Percentiles rank a stretch among this genome's conserved stretches.
Evolutionary conservation across 2,329 filamentous ascomycete genomes (phyloP).

Genomic region (Alternaria sp.): DNA sequence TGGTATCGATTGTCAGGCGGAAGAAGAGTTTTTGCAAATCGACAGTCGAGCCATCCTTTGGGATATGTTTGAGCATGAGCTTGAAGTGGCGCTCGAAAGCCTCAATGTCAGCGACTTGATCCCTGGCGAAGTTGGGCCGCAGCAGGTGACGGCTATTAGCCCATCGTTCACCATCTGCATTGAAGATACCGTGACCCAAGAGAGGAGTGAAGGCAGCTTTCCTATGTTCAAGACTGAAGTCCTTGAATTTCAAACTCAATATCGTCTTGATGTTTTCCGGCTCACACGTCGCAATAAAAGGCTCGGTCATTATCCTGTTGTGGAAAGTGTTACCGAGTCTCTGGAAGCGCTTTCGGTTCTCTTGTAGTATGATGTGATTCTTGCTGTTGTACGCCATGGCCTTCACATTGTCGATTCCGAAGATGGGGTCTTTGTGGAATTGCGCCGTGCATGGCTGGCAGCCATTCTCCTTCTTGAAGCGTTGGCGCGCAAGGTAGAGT

Average conservation of each 20-base stretch:
- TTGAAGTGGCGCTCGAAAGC: conserved; percentile 69
- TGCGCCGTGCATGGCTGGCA: conserved; percentile 58
- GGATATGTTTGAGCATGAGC: conserved; percentile 67
- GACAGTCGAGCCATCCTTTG: conserved; percentile 59
- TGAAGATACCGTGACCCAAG: conserved; percentile 59
- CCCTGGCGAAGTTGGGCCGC: conserved; percentile 62
- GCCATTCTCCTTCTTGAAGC: conserved; percentile 55
- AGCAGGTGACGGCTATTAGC: conserved; percentile 58
- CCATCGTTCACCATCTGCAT: conserved; percentile 56
- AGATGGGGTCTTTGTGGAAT: conserved; percentile 63
- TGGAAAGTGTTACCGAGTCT: conserved; percentile 55
- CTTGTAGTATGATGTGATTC: conserved; percentile 30
- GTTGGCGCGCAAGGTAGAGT: conserved; percentile 49
- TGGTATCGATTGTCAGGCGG: conserved; percentile 60
- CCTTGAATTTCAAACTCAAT: conserved; percentile 57
- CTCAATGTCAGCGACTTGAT: conserved; percentile 62
- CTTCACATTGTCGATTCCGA: conserved; percentile 62
- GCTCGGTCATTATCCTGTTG: conserved; percentile 40
- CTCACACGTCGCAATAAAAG: conserved; percentile 55
- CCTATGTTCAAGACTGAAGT: conserved; percentile 54
- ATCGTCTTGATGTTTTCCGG: conserved; percentile 60
- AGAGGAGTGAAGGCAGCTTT: conserved; percentile 51
- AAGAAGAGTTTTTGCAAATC: conserved; percentile 58
- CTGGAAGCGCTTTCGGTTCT: conserved; percentile 38
- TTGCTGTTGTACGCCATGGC: conserved; percentile 53